These are phyloP conservation scores for Fraxinus americana DNA, from an alignment of 257 asterid species.

Conservation along the genomic window DNA sequence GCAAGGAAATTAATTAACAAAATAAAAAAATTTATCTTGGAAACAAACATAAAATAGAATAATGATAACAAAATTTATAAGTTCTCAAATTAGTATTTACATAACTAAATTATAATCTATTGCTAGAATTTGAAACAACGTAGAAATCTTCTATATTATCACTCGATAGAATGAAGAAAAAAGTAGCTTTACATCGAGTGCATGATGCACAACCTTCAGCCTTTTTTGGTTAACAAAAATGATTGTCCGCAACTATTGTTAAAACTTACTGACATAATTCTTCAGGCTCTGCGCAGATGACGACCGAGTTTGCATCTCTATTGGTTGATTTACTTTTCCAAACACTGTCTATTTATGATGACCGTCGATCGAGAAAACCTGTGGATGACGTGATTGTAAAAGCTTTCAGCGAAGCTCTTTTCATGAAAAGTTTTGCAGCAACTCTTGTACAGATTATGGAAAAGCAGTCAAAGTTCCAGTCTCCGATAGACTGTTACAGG, in stretches of 20 bases:
- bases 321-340: constrained; percentile 79
- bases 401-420: constrained; percentile 55
- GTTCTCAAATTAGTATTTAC: neutral
- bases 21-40: neutral
- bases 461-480: constrained; percentile 71
- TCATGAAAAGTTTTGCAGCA: constrained; percentile 87
- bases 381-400: constrained; percentile 76
- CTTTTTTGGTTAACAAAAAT: neutral
- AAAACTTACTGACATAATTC: constrained; percentile 31
- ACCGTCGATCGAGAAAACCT: constrained; percentile 77
- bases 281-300: constrained; percentile 59
- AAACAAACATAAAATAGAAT: neutral
- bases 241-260: neutral
- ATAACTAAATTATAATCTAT: neutral
- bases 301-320: constrained; percentile 58
- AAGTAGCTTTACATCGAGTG: neutral
- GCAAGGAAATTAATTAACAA: neutral
- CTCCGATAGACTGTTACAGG: constrained; percentile 65
- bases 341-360: constrained; percentile 71
- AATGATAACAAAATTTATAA: neutral
- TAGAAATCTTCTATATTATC: neutral
- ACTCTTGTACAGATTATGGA: constrained; percentile 94
- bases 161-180: neutral
- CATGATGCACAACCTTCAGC: neutral
- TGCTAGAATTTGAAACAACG: neutral